phyloP scores from a whole-genome alignment of 2,329 filamentous ascomycete species.

The Neofusicoccum cordaticola region DNA sequence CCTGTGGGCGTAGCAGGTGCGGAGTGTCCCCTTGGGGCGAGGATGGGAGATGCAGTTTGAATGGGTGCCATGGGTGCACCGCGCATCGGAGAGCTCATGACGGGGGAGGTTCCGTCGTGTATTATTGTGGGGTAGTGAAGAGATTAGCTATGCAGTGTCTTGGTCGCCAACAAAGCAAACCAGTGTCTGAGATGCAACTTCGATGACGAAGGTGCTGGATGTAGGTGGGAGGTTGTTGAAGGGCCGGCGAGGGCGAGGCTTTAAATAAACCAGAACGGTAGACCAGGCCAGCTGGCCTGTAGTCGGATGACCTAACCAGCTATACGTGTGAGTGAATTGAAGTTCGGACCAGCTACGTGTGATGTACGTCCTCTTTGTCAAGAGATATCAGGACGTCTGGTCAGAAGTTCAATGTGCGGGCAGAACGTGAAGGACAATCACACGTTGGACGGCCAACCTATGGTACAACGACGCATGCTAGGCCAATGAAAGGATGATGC shows the following conservation, averaged over 20 bases:
- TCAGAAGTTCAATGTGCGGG: neutral
- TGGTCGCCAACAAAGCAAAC: neutral
- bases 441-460: too few relatives aligned
- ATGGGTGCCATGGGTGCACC: too few relatives aligned
- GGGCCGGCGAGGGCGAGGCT: neutral
- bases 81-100: neutral
- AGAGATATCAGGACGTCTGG: neutral
- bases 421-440: too few relatives aligned
- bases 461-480: neutral
- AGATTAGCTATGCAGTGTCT: neutral
- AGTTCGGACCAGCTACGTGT: neutral
- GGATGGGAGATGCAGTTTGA: too few relatives aligned
- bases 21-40: neutral
- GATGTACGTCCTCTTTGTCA: neutral
- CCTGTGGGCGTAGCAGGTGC: neutral
- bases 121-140: neutral
- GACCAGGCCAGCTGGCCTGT: neutral
- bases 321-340: neutral
- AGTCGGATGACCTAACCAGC: neutral
- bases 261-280: neutral
- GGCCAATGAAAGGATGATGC: neutral
- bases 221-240: neutral
- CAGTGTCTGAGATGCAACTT: neutral
- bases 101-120: neutral
- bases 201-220: neutral